These are phyloP conservation scores for Fulvia fulva DNA, from an alignment of 2,329 filamentous ascomycete species.

Conservation along the genomic window DNA sequence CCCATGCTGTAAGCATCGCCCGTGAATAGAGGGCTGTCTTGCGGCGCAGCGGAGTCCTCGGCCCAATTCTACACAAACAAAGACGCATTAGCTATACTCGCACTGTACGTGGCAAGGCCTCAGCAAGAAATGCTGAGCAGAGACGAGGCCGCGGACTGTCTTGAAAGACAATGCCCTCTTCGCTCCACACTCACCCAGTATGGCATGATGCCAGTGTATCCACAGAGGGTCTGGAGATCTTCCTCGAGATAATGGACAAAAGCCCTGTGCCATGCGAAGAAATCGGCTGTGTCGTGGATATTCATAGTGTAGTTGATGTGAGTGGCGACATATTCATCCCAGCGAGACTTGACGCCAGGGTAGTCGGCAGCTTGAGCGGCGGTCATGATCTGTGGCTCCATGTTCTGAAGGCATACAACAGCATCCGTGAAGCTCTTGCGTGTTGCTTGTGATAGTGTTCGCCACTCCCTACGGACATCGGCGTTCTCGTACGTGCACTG, in stretches of 20 bases:
- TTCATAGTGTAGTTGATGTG: slow-evolving; percentile 34
- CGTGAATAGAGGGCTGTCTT: slow-evolving; percentile 49
- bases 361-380: slow-evolving; percentile 22
- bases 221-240: slow-evolving; percentile 41
- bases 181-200: no score
- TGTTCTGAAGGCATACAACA: slow-evolving; percentile 28
- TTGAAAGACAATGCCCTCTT: no score
- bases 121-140: no score
- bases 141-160: no score
- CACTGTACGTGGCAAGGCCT: no score
- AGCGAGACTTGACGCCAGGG: slow-evolving; percentile 30
- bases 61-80: no score
- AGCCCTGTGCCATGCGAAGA: slow-evolving; percentile 41
- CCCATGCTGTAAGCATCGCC: slow-evolving; percentile 47
- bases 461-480: slow-evolving; percentile 28
- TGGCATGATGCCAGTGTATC: slow-evolving; percentile 38
- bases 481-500: slow-evolving; percentile 31
- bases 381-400: slow-evolving; percentile 28
- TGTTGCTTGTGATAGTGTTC: slow-evolving; percentile 22
- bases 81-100: no score
- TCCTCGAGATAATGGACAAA: slow-evolving; percentile 44
- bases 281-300: slow-evolving; percentile 33
- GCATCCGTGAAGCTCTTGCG: slow-evolving; percentile 33
- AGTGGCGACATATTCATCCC: slow-evolving; percentile 32
- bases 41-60: slow-evolving; percentile 32